Evolutionary conservation across 2,329 filamentous ascomycete species (phyloP).

Genomic region (Berkeleyomyces rouxiae): DNA sequence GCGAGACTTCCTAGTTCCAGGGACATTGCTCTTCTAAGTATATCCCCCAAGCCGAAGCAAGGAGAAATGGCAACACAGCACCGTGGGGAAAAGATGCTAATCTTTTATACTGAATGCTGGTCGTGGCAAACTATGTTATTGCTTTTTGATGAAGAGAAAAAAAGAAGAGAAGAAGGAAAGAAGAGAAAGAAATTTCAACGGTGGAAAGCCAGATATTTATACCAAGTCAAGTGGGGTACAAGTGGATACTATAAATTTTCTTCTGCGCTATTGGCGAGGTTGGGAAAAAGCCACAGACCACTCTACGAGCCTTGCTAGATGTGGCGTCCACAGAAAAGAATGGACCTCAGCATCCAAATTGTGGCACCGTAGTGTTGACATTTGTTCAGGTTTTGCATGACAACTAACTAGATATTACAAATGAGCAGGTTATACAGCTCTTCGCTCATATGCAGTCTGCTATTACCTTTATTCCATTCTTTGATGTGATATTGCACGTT

Average conservation of each 20-base stretch:
- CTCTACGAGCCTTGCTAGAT: neutral
- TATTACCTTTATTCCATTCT: too few relatives aligned
- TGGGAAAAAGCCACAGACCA: neutral
- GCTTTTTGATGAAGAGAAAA: slow-evolving; percentile 14
- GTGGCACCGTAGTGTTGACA: too few relatives aligned
- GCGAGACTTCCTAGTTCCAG: slow-evolving; percentile 15
- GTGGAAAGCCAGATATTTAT: slow-evolving; percentile 7
- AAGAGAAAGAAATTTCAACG: slow-evolving; percentile 3
- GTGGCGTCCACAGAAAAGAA: neutral
- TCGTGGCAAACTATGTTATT: slow-evolving; percentile 15
- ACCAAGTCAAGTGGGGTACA: neutral
- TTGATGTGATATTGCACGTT: too few relatives aligned
- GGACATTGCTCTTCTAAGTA: slow-evolving; percentile 15
- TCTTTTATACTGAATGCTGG: slow-evolving; percentile 11
- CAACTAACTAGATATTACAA: too few relatives aligned
- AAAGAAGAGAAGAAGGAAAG: slow-evolving; percentile 12
- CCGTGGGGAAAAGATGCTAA: slow-evolving; percentile 8
- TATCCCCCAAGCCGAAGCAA: slow-evolving; percentile 10
- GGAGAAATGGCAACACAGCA: slow-evolving; percentile 14
- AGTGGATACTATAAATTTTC: slow-evolving; percentile 1
- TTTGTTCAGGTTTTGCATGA: too few relatives aligned
- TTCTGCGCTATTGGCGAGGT: neutral
- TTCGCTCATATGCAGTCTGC: too few relatives aligned
- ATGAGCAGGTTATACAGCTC: too few relatives aligned
- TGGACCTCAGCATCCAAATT: too few relatives aligned